Conservation (phyloP, 1,139 yeast genomes). For the Debaryomyces robertsiae region DNA sequence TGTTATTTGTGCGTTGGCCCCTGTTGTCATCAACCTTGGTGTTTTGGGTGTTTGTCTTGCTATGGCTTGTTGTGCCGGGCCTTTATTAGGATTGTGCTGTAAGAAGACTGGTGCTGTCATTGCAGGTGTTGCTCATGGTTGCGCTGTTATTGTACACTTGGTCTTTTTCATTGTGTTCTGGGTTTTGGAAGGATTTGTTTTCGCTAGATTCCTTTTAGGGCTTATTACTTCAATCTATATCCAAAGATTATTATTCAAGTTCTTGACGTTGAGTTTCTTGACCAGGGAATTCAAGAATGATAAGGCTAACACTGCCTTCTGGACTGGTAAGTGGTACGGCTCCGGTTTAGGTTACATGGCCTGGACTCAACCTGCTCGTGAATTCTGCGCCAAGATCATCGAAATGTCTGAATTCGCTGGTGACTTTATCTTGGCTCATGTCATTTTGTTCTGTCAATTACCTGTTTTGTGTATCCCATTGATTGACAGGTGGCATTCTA, state of each 20-base stretch:
- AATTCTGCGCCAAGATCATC: slow-evolving; percentile 88
- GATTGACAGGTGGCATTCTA: slow-evolving; percentile 97
- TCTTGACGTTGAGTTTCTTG: slow-evolving; percentile 74
- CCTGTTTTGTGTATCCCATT: slow-evolving; percentile 86
- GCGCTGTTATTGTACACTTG: slow-evolving; percentile 83
- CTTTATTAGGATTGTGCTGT: slow-evolving; percentile 91
- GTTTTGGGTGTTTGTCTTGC: slow-evolving; percentile 71
- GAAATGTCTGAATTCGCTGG: slow-evolving; percentile 97
- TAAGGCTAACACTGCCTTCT: slow-evolving; percentile 96
- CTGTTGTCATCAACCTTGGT: slow-evolving; percentile 89
- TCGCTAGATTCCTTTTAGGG: slow-evolving; percentile 86
- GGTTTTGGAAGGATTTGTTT: slow-evolving; percentile 93
- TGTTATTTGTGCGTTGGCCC: slow-evolving; percentile 86
- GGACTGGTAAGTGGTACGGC: slow-evolving; percentile 99
- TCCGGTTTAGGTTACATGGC: slow-evolving; percentile 95
- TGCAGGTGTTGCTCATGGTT: slow-evolving; percentile 97
- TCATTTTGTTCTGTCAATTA: slow-evolving; percentile 82
- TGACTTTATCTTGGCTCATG: slow-evolving; percentile 91
- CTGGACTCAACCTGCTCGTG: slow-evolving; percentile 95
- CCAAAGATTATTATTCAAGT: slow-evolving; percentile 86
- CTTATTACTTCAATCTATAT: slow-evolving; percentile 80
- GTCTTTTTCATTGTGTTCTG: slow-evolving; percentile 93
- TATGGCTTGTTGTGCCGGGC: slow-evolving; percentile 96
- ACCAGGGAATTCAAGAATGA: slow-evolving; percentile 98
- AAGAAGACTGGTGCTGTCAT: slow-evolving; percentile 96